Evolutionary conservation across 257 asterid genomes (phyloP).

Genomic region (Rehmannia glutinosa): DNA sequence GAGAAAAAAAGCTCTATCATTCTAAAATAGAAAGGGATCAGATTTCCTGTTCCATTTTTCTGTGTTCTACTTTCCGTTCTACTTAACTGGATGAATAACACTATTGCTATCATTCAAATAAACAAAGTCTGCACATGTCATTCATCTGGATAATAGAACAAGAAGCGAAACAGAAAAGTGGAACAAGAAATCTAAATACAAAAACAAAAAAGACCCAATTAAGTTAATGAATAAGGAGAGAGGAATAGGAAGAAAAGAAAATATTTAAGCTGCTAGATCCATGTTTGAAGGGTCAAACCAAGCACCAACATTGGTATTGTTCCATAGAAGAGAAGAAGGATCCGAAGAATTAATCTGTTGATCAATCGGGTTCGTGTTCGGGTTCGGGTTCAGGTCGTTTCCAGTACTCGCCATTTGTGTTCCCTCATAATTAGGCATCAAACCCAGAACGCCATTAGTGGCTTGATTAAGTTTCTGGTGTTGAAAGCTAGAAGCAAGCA

Average conservation of each 20-base stretch:
- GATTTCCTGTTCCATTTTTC: too few relatives aligned
- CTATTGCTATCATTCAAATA: too few relatives aligned
- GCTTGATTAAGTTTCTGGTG: constrained; percentile 25
- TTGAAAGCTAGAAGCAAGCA: constrained; percentile 29
- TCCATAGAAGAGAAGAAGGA: constrained; percentile 42
- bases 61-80: too few relatives aligned
- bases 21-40: too few relatives aligned
- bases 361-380: constrained; percentile 23
- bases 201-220: constrained; percentile 1
- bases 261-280: too few relatives aligned
- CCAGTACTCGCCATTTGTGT: constrained; percentile 6
- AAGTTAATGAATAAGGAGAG: constrained; percentile 16
- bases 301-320: constrained; percentile 23
- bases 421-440: constrained; percentile 22
- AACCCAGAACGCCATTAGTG: background rate
- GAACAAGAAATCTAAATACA: background rate
- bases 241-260: constrained; percentile 12
- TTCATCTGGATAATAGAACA: background rate
- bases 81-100: too few relatives aligned
- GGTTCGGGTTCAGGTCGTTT: constrained; percentile 13
- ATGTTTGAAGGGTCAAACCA: constrained; percentile 52
- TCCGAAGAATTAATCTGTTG: constrained; percentile 27
- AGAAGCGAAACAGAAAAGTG: background rate
- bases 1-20: too few relatives aligned
- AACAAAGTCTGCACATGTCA: too few relatives aligned